Evolutionary conservation across 164 flowering plant genomes (phyloP), one percentile per base, ranked within the genome.

Genomic region (Umbellularia californica): DNA sequence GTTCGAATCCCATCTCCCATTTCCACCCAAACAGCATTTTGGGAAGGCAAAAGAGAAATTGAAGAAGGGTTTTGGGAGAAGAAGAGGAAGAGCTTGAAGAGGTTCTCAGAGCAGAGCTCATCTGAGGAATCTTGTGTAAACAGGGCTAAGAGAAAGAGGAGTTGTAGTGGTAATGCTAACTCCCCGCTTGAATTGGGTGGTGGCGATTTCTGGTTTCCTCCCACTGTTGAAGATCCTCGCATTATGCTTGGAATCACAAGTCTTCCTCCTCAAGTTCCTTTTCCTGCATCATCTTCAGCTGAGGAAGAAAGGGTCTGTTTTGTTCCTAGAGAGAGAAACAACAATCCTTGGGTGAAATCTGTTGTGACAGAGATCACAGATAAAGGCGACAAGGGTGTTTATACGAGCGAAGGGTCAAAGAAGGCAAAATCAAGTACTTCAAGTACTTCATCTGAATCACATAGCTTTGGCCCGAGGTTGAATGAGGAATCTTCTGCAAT

Each of bases 81-180:
- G 68, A 74, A 66, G 65, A 55, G 87, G 50, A 90, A 83, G 87
- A 88, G 85, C 75, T 84, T 88, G 88, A 94, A 89, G 88, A 87
- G 97, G 82, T 83, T 80, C 65, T 89, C 88, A 0, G 95, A 88
- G 68, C 87, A 85, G 73, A 85, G 82, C 33, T 81, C 83, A 2
- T 81, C 80, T 0, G 87, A 83, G 62, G 90, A 88, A 64, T 83
- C 85, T 47, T 80, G 84, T 73, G 35, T 72, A 10, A 84, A 74
- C 75, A 84, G 89, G 72, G 85, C 80, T 2, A 93, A 93, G 89
- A 89, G 93, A 79, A 91, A 86, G 55, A 90, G 82, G 80, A 78
- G 87, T 50, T 75, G 82, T 70, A 75, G 72, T 63, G 78, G 55
- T 30, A 60, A 63, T 27, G 78, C 52, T 28, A 58, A 62, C 33